Evolutionary conservation across 805 yeast genomes (phyloP), one percentile per base, ranked within the genome.

Genomic region (Lipomyces orientalis): DNA sequence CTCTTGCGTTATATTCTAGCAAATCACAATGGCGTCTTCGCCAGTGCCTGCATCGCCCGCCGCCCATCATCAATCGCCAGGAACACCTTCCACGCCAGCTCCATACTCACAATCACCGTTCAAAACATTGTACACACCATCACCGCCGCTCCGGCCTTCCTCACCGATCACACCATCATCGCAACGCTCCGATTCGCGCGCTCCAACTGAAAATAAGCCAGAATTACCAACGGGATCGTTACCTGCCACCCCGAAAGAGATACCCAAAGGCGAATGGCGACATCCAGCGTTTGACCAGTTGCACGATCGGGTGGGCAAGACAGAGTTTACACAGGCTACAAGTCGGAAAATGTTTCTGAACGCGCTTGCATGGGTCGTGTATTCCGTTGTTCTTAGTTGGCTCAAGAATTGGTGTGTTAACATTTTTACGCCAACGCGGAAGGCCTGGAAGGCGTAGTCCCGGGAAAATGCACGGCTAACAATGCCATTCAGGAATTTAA

Each of bases 211-310:
- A 14, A 22, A 10, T 12, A 22, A 60, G 29, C 33, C 49, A 16
- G 61, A 54, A 10, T 35, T 35, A 16, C 66, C 66, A 5, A 68
- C 68, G 19, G 64, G 64, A 8, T 52, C 68, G 54, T 43, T 52
- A 31, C 64, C 67, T 2, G 63, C 58, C 25, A 62, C 71, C n/a
- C 68, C 70, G 29, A 25, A 16, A 4, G 66, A 65, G 12, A 46
- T 62, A 4, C 75, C 75, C 10, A 73, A 64, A 6, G 75, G 75
- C 10, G 46, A 56, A 67, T 73, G 75, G 75, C 61, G 71, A 19
- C 75, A 73, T 62, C 75, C 75, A 4, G 67, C 73, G 7, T 65
- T 73, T 35, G 72, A 68, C 43, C 68, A 62, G 22, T 46, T 71
- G 14, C 72, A 73, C 33, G 25, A 57, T 16, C 66, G 75, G 25